Evolutionary conservation across 257 asterid species (phyloP).

Genomic region (Solanum phureja): DNA sequence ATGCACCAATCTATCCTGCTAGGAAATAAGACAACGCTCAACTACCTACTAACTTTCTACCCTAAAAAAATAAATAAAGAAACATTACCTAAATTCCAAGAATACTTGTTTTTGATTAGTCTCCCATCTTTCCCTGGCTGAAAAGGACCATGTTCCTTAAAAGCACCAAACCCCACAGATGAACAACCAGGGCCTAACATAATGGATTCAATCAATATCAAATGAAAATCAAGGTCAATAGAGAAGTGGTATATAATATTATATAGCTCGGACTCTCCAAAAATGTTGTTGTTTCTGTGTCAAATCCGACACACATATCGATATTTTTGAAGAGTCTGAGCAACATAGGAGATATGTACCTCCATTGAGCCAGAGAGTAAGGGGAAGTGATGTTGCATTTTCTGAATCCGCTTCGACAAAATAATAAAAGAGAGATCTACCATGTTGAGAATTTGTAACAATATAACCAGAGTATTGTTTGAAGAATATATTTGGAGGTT

Average conservation of each 20-base stretch:
- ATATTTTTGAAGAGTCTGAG: not conserved
- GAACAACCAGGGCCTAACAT: slow-evolving; percentile 21
- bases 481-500: slow-evolving; percentile 10
- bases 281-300: not conserved
- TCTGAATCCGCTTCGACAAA: slow-evolving; percentile 14
- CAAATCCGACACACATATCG: not conserved
- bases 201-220: not conserved
- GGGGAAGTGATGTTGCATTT: slow-evolving; percentile 7
- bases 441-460: slow-evolving; percentile 6
- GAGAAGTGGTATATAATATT: not conserved
- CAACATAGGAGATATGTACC: not conserved
- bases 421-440: slow-evolving; percentile 13
- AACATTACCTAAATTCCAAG: slow-evolving; percentile 20
- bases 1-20: not conserved
- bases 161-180: slow-evolving; percentile 19
- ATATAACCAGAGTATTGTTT: slow-evolving; percentile 17
- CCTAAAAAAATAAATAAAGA: not conserved
- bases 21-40: not conserved
- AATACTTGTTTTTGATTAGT: slow-evolving; percentile 8
- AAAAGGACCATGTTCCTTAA: slow-evolving; percentile 23
- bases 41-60: too few species aligned
- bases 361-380: slow-evolving; percentile 20
- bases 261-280: not conserved
- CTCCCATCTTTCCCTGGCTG: slow-evolving; percentile 8
- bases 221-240: not conserved